These are phyloP conservation scores for Pelargonium fulgidum DNA, from an alignment of 441 rosid species.

Conservation along the genomic window DNA sequence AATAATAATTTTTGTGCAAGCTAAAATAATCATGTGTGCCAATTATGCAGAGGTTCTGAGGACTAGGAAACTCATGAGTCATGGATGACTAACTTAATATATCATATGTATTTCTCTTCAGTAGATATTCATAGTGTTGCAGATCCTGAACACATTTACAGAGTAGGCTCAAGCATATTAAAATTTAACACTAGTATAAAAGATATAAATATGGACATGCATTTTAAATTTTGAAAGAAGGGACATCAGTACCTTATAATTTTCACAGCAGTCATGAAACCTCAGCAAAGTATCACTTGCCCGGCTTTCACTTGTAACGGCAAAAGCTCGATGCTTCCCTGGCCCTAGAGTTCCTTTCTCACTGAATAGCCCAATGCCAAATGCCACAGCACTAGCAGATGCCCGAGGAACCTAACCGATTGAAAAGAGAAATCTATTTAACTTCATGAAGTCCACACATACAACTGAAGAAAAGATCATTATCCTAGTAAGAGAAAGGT, in stretches of 20 bases:
- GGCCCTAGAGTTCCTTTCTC: constrained; percentile 79
- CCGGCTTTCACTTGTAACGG: constrained; percentile 86
- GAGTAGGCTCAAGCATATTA: not conserved
- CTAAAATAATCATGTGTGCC: not conserved
- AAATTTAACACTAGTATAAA: not conserved
- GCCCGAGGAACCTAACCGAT: constrained; percentile 72
- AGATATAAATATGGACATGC: not conserved
- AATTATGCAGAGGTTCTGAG: not conserved
- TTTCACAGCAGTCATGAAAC: constrained; percentile 73
- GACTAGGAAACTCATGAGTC: not conserved
- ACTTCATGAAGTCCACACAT: not conserved
- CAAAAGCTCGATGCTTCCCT: constrained; percentile 66
- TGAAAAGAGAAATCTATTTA: constrained; percentile 15
- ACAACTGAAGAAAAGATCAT: not conserved
- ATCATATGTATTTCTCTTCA: not conserved
- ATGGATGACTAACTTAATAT: not conserved
- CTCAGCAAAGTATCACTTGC: constrained; percentile 78
- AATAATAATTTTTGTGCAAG: not conserved
- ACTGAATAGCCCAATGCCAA: constrained; percentile 85
- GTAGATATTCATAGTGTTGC: not conserved
- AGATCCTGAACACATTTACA: not conserved
- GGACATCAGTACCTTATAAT: constrained; percentile 55
- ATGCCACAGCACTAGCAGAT: constrained; percentile 96
- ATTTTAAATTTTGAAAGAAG: not conserved
- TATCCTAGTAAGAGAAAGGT: not conserved